These are phyloP conservation scores for Phytophthora lateralis DNA, from an alignment of 352 stramenopile genomes.

Conservation along the genomic window DNA sequence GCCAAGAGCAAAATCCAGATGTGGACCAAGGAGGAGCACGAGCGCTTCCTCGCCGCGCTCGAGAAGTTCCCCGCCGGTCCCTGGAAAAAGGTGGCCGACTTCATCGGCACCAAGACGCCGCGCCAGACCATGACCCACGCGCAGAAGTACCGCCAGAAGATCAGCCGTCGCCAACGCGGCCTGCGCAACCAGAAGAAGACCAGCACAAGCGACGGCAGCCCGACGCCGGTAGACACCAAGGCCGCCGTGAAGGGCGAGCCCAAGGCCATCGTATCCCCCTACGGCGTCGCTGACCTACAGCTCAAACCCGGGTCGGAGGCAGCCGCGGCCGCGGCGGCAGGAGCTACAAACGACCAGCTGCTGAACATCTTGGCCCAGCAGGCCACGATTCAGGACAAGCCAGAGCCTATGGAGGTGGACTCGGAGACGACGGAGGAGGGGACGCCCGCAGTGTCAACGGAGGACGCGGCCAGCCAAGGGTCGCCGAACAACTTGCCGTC, in stretches of 20 bases:
- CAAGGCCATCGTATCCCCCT: constrained; percentile 54
- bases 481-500: constrained; percentile 66
- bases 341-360: constrained; percentile 49
- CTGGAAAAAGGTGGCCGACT: constrained; percentile 88
- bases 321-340: constrained; percentile 23
- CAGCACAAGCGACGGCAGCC: constrained; percentile 9
- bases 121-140: constrained; percentile 94
- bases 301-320: constrained; percentile 45
- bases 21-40: constrained; percentile 88
- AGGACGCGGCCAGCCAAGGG: constrained; percentile 21
- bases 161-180: constrained; percentile 69
- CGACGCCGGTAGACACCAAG: constrained; percentile 29
- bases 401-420: constrained; percentile 31
- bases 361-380: constrained; percentile 79
- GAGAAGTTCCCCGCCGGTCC: constrained; percentile 85
- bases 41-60: constrained; percentile 82
- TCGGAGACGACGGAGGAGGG: constrained; percentile 7
- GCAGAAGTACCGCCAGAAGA: constrained; percentile 88
- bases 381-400: constrained; percentile 44
- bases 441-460: not conserved
- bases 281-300: constrained; percentile 63
- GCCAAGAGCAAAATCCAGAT: constrained; percentile 87
- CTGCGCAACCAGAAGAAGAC: constrained; percentile 82
- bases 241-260: constrained; percentile 41
- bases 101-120: constrained; percentile 86